Evolutionary conservation across 371 early-diverging fungal species (phyloP), one percentile per base, ranked within the genome.

Genomic region (Mucor irregularis): DNA sequence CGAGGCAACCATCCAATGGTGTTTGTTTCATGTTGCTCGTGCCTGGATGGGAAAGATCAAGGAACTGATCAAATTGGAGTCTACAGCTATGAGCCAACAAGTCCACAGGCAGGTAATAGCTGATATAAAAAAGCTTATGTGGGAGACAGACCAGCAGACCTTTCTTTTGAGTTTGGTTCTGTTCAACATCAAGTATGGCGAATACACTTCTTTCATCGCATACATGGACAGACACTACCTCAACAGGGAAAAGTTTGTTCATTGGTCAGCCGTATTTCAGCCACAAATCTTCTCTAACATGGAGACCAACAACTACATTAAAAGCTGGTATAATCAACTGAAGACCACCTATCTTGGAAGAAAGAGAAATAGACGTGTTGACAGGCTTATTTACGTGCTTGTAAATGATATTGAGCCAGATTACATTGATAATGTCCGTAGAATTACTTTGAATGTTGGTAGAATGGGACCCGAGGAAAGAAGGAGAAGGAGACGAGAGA

Each of bases 261-360:
- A 28, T 1, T 52, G 40, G 42, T 39, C 11, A 13, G 52, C 42
- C 2, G 24, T 31, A 4, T 53, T 42, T 31, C 53, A 53, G n/a
- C 53, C 43, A 3, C 33, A 31, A n/a, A 24, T 31, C 2, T 44
- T 16, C 26, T 38, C 58, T 4, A 49, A 48, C 5, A 57, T 57
- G 50, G 54, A 63, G 26, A 58, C 64, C n/a, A 64, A 58, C 35
- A 64, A 50, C 49, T 55, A 28, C 16, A 51, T 59, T 13, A 53
- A 64, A 49, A 54, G 49, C 28, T 59, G 59, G 65, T 49, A 56
- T 25, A 64, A 56, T 22, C 56, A 56, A 10, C 37, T 59, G 13
- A 64, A 64, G 49, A 10, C 49, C 10, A 33, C 34, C 8, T 46
- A 35, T 28, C 26, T 54, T 0, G n/a, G 21, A 37, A 30, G 39